Conservation (phyloP, 2,329 filamentous ascomycete genomes). For the Penicillium sp. region DNA sequence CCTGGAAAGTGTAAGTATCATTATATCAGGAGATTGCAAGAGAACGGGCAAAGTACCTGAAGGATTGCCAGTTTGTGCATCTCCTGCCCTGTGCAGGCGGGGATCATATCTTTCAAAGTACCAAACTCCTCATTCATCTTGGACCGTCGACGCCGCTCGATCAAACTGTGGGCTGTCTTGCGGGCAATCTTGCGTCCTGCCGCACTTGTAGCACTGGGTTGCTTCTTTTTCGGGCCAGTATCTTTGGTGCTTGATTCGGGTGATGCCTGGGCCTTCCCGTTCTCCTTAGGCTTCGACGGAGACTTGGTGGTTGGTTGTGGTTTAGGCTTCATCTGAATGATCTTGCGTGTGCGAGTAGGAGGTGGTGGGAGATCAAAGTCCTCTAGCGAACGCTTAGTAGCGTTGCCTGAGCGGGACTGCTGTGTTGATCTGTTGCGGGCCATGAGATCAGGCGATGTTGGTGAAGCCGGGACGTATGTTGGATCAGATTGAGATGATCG, state of each 20-base stretch:
- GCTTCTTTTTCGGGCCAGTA: constrained; percentile 68
- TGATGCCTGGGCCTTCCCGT: constrained; percentile 18
- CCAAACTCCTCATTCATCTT: constrained; percentile 99
- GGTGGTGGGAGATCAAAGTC: constrained; percentile 82
- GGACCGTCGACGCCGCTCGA: constrained; percentile 81
- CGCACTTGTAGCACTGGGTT: constrained; percentile 71
- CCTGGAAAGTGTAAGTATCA: constrained; percentile 52
- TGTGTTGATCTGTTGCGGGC: constrained; percentile 22
- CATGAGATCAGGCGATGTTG: constrained; percentile 33
- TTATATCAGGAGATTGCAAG: neutral
- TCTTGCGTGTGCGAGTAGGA: constrained; percentile 87
- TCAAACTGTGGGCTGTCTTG: constrained; percentile 94
- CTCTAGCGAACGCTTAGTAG: constrained; percentile 42
- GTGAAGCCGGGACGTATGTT: constrained; percentile 33
- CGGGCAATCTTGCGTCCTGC: constrained; percentile 92
- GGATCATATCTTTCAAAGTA: constrained; percentile 90
- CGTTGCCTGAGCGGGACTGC: constrained; percentile 31
- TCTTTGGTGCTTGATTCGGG: constrained; percentile 21
- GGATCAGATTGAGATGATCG: constrained; percentile 33
- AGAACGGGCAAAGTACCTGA: constrained; percentile 60
- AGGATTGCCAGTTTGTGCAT: constrained; percentile 98
- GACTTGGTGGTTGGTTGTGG: constrained; percentile 42
- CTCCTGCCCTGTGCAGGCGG: constrained; percentile 85
- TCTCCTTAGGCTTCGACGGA: constrained; percentile 33
- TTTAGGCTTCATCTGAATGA: constrained; percentile 93